Evolutionary conservation across 2,329 filamentous ascomycete genomes (phyloP).

Genomic region (Diaporthe vaccinii): DNA sequence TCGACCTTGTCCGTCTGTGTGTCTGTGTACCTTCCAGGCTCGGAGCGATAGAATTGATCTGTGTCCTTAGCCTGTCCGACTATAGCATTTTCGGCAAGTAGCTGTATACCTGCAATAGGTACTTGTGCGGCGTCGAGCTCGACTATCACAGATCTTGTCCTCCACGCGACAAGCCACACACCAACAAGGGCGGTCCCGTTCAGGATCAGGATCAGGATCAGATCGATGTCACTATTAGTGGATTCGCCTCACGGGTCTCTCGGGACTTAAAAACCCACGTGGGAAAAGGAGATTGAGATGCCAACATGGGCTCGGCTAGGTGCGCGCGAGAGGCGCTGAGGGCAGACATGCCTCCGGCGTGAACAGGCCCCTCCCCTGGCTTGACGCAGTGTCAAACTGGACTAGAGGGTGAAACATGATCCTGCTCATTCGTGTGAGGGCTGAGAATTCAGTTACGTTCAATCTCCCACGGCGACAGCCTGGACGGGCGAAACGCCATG

Average conservation of each 20-base stretch:
- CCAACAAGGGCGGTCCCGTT: conserved; percentile 8
- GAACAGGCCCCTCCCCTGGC: conserved; percentile 25
- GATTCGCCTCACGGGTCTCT: conserved; percentile 11
- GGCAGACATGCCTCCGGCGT: not conserved
- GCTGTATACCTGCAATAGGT: not conserved
- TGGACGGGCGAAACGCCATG: not conserved
- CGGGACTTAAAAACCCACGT: conserved; percentile 38
- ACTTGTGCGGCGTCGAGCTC: not conserved
- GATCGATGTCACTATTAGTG: conserved; percentile 18
- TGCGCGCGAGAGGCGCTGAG: conserved; percentile 2
- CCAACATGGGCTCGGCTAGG: conserved; percentile 22
- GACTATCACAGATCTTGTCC: conserved; percentile 3
- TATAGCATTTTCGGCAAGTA: not conserved
- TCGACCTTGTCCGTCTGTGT: not conserved
- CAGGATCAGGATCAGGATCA: conserved; percentile 6
- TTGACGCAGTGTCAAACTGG: conserved; percentile 20
- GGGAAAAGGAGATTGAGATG: conserved; percentile 33
- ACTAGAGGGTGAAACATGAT: conserved; percentile 32
- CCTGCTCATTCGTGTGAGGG: conserved; percentile 23
- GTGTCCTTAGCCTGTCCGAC: not conserved
- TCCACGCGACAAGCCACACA: conserved; percentile 10
- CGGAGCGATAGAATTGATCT: not conserved
- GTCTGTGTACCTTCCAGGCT: not conserved
- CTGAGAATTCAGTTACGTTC: conserved; percentile 27
- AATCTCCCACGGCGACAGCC: not conserved